phyloP scores from a whole-genome alignment of 768 basidiomycete species.

The Calocybe indica region DNA sequence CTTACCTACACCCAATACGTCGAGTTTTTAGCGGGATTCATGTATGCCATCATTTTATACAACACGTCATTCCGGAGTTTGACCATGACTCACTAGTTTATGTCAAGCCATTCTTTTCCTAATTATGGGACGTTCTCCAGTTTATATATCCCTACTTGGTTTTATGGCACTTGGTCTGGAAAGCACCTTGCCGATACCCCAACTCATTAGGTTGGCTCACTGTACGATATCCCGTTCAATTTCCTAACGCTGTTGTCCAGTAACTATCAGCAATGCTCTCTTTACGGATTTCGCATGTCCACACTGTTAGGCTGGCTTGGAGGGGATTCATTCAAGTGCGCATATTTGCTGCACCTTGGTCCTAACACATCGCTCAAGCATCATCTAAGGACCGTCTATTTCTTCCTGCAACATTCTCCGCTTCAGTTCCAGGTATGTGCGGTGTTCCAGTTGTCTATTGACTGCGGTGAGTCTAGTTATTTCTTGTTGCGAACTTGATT shows the following conservation, averaged over 20 bases:
- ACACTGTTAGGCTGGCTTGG: constrained; percentile 81
- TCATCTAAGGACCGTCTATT: constrained; percentile 60
- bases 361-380: neutral
- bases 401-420: constrained; percentile 67
- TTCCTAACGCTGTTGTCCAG: constrained; percentile 27
- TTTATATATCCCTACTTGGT: constrained; percentile 61
- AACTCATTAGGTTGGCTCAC: constrained; percentile 60
- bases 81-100: constrained; percentile 35
- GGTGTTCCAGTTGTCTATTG: constrained; percentile 77
- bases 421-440: constrained; percentile 82
- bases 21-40: constrained; percentile 75
- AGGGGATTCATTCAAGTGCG: constrained; percentile 82
- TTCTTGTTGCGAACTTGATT: neutral
- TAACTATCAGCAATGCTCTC: constrained; percentile 71
- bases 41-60: constrained; percentile 37
- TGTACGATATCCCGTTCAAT: constrained; percentile 3
- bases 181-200: constrained; percentile 83
- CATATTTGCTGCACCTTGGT: neutral
- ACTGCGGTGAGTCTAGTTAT: constrained; percentile 49
- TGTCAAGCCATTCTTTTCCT: constrained; percentile 70
- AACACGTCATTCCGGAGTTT: constrained; percentile 1
- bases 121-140: constrained; percentile 58
- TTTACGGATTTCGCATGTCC: constrained; percentile 82
- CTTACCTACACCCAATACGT: constrained; percentile 75
- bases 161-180: constrained; percentile 79